Evolutionary conservation across 192 early-diverging fungal genomes (phyloP).

Genomic region (Backusella morwellensis): DNA sequence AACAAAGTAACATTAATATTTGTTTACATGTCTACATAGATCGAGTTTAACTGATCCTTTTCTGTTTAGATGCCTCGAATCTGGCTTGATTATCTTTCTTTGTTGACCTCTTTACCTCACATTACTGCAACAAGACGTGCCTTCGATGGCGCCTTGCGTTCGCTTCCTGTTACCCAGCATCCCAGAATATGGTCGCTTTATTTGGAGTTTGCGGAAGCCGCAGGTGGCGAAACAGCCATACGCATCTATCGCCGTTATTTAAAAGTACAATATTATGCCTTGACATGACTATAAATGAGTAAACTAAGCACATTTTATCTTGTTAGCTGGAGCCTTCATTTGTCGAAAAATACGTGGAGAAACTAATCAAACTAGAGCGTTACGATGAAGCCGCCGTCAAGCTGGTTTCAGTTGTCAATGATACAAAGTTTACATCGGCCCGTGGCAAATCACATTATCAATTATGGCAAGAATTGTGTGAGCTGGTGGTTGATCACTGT

Average conservation of each 20-base stretch:
- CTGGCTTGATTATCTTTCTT: slow-evolving; percentile 79
- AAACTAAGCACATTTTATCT: background rate
- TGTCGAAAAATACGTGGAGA: slow-evolving; percentile 72
- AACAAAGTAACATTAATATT: slow-evolving; percentile 66
- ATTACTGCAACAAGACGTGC: slow-evolving; percentile 72
- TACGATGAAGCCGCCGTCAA: slow-evolving; percentile 79
- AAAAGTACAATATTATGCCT: slow-evolving; percentile 45
- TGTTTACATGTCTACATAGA: background rate
- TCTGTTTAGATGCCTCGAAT: slow-evolving; percentile 81
- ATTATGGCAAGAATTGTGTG: slow-evolving; percentile 84
- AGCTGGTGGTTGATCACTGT: slow-evolving; percentile 74
- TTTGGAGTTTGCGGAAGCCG: slow-evolving; percentile 69
- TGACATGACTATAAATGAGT: background rate
- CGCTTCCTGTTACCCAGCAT: slow-evolving; percentile 94
- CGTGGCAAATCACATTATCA: slow-evolving; percentile 70
- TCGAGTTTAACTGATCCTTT: background rate
- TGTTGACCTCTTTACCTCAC: slow-evolving; percentile 67
- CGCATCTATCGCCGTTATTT: slow-evolving; percentile 81
- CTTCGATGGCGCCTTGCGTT: slow-evolving; percentile 87
- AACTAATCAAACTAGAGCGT: slow-evolving; percentile 60
- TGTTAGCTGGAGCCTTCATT: slow-evolving; percentile 70
- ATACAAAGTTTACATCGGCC: slow-evolving; percentile 64
- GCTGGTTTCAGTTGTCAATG: slow-evolving; percentile 71
- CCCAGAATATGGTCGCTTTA: slow-evolving; percentile 86
- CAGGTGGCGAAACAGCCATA: slow-evolving; percentile 81